Base-by-base conservation (phyloP, 148 eudicot genomes). In the Dianthus caryophyllus region DNA sequence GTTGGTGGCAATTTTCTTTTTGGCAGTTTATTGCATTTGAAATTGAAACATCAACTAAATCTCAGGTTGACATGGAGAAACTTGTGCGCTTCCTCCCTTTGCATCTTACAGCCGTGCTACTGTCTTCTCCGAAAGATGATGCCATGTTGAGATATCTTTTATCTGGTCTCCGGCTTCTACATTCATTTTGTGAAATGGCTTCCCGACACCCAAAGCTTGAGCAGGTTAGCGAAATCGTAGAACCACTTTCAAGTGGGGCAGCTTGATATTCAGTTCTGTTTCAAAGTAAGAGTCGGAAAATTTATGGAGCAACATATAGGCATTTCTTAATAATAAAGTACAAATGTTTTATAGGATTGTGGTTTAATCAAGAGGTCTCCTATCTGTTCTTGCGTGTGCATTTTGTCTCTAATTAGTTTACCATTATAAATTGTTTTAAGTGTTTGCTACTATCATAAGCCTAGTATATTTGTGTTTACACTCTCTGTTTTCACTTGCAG, bases 171-270 rank as follows among this genome's bases (percentile, higher is more conserved):
- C 81, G 87, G 29, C 81, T 95, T 68, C 69, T 95, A 64, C 81
- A 88, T 76, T 78, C 90, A 58, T 72, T 95, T 58, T 90, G 86
- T 78, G 96, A 95, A 74, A 70, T 88, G 64, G 91, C 99, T 36
- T 73, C 90, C 72, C 88, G 89, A 41, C 82, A 84, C 65, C 78
- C 90, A 46, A 95, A 90, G 83, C 86, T 95, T 58, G 96, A 95
- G 77, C 96, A 90, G 96, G 99, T 95, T 56, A 27, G 81, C 48
- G 30, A 46, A 11, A n/a, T 72, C 57, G n/a, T 26, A 29, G 11
- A 26, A 4, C 11, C 41, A 16, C 24, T 10, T 57, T 46, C 21
- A 14, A 47, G n/a, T 47, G 29, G 50, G 22, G 26, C 47, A 16
- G 14, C 48, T 43, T 3, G 25, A 31, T 30, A n/a, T 55, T 21